These are phyloP conservation scores for Fragosphaeria purpurea DNA, from an alignment of 2,329 filamentous ascomycete species.

Conservation along the genomic window DNA sequence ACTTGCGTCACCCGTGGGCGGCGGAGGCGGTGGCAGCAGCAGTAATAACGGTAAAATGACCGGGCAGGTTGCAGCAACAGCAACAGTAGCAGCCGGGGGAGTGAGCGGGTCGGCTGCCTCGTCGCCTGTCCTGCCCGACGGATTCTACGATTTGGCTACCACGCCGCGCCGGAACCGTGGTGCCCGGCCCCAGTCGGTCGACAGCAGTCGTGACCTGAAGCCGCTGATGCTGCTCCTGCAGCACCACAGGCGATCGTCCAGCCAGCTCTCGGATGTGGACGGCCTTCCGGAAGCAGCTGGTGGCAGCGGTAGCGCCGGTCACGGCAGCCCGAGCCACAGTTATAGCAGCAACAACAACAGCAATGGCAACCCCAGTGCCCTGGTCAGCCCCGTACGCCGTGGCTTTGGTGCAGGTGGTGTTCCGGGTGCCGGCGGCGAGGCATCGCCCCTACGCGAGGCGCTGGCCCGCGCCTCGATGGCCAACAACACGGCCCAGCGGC, in stretches of 20 bases:
- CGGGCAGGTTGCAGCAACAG: too few relatives aligned
- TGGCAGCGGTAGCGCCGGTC: slow-evolving; percentile 15
- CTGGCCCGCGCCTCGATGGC: slow-evolving; percentile 9
- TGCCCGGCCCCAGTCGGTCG: slow-evolving; percentile 50
- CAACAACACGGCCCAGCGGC: slow-evolving; percentile 5
- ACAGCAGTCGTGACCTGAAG: slow-evolving; percentile 59
- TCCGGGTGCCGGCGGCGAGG: slow-evolving; percentile 15
- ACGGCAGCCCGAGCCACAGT: background rate
- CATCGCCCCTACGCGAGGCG: slow-evolving; percentile 13
- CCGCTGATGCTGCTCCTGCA: slow-evolving; percentile 63
- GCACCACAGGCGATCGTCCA: slow-evolving; percentile 41
- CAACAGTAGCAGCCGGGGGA: too few relatives aligned
- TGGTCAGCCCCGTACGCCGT: slow-evolving; percentile 5
- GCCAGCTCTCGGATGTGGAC: slow-evolving; percentile 15
- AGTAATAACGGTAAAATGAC: too few relatives aligned
- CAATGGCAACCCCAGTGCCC: background rate
- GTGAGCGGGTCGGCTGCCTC: too few relatives aligned
- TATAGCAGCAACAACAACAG: background rate
- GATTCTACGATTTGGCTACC: slow-evolving; percentile 2
- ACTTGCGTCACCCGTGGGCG: slow-evolving; percentile 13
- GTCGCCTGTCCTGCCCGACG: background rate
- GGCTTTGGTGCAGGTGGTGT: slow-evolving; percentile 4
- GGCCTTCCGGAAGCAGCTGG: background rate
- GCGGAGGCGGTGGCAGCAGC: background rate
- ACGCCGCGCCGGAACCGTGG: slow-evolving; percentile 25